Conservation (phyloP, 2,329 filamentous ascomycete species). For the Niveomyces coronatus region DNA sequence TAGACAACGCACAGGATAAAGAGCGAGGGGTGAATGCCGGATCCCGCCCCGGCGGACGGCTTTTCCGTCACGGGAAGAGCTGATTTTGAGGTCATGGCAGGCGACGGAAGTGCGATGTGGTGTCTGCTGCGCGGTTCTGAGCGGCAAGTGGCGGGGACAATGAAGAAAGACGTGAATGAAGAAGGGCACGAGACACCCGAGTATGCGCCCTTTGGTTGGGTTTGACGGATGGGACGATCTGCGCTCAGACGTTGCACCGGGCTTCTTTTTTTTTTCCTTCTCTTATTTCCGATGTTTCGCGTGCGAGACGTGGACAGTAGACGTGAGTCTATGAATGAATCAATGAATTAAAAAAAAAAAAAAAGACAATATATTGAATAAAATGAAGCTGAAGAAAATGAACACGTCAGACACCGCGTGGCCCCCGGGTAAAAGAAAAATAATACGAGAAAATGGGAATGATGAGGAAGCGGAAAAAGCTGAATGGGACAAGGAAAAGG, state of each 20-base stretch:
- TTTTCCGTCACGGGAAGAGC: conserved; percentile 17
- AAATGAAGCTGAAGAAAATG: not conserved
- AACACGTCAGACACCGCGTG: not conserved
- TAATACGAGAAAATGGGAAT: not conserved
- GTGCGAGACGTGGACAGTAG: not conserved
- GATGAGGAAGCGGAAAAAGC: too few species aligned
- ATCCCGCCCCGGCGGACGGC: conserved; percentile 11
- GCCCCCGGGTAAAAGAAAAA: not conserved
- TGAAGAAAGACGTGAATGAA: not conserved
- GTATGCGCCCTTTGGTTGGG: too few species aligned
- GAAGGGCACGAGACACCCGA: too few species aligned
- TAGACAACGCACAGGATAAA: conserved; percentile 19
- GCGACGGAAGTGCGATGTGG: conserved; percentile 1
- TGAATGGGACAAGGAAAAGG: too few species aligned
- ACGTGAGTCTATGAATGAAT: not conserved
- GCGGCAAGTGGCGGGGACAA: not conserved
- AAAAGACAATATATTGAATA: not conserved
- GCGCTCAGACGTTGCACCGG: not conserved
- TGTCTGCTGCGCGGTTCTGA: too few species aligned
- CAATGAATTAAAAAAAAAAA: conserved; percentile 2
- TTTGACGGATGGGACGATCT: not conserved
- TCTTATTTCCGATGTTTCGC: too few species aligned
- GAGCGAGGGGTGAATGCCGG: conserved; percentile 23
- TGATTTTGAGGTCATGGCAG: conserved; percentile 6
- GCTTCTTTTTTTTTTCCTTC: not conserved